Evolutionary conservation across 148 eudicot genomes (phyloP).

Genomic region (Mesembryanthemum crystallinum): DNA sequence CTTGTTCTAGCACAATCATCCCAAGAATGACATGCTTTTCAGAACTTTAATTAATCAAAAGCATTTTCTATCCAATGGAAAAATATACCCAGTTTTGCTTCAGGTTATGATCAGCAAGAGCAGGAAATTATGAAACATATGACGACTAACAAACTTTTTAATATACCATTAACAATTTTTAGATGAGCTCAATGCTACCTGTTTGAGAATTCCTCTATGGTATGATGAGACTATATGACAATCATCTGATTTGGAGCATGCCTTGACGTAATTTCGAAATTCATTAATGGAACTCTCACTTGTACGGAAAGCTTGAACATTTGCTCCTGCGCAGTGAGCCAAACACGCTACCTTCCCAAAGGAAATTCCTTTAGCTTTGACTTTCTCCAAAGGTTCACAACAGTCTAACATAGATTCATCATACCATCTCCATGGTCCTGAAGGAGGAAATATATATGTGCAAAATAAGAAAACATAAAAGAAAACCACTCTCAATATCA

Average conservation of each 20-base stretch:
- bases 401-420: conserved; percentile 94
- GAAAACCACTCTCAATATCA: too few relatives aligned
- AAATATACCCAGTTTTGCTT: neutral
- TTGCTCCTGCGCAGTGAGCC: conserved; percentile 89
- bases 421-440: conserved; percentile 99
- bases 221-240: conserved; percentile 77
- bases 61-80: neutral
- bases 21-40: neutral
- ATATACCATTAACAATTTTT: neutral
- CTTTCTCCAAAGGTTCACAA: conserved; percentile 89
- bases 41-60: neutral
- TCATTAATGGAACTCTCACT: conserved; percentile 62
- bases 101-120: neutral
- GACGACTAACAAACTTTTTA: neutral
- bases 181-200: conserved; percentile 43
- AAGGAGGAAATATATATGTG: neutral
- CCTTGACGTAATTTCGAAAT: conserved; percentile 64
- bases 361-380: conserved; percentile 75
- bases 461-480: too few relatives aligned
- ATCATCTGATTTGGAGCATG: conserved; percentile 62
- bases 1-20: neutral
- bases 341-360: conserved; percentile 78
- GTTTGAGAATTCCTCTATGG: conserved; percentile 65
- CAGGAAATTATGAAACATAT: neutral
- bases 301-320: conserved; percentile 68